Evolutionary conservation across 106 monocot species (phyloP).

Genomic region (Apostasia ramifera): DNA sequence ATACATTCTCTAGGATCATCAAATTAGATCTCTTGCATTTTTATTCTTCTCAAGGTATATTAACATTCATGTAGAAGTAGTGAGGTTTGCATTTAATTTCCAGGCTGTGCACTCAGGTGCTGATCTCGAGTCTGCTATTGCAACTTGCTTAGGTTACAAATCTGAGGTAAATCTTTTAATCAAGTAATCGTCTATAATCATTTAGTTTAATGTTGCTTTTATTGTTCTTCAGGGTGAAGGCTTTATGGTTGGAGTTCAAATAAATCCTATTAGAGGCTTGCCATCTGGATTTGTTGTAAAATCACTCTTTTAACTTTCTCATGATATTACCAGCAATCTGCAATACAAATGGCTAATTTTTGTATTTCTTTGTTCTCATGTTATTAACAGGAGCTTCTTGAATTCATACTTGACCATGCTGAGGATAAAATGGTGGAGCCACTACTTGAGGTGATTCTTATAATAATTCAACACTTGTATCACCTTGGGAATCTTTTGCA

Average conservation of each 20-base stretch:
- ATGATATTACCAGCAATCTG: not conserved
- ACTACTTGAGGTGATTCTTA: conserved; percentile 66
- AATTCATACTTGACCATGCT: conserved; percentile 67
- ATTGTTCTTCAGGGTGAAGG: conserved; percentile 70
- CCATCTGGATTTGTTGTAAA: conserved; percentile 90
- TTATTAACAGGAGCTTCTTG: conserved; percentile 47
- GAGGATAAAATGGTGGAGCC: conserved; percentile 81
- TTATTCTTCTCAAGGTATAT: not conserved
- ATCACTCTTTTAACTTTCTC: not conserved
- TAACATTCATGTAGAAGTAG: not conserved
- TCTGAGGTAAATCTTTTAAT: conserved; percentile 42
- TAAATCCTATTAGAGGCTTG: conserved; percentile 86
- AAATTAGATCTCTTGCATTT: not conserved
- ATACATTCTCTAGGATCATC: too few relatives aligned
- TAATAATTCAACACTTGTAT: too few relatives aligned
- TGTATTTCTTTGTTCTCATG: conserved; percentile 1
- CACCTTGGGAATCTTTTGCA: too few relatives aligned
- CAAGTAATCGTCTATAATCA: too few relatives aligned
- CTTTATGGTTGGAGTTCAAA: conserved; percentile 97
- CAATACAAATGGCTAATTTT: not conserved
- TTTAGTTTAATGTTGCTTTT: conserved; percentile 6
- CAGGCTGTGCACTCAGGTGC: conserved; percentile 99
- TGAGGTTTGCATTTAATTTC: not conserved
- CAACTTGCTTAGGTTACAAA: conserved; percentile 90
- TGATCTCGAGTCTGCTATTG: conserved; percentile 96